Conservation (phyloP, 2,329 filamentous ascomycete species). For the Neoascochyta sp. region DNA sequence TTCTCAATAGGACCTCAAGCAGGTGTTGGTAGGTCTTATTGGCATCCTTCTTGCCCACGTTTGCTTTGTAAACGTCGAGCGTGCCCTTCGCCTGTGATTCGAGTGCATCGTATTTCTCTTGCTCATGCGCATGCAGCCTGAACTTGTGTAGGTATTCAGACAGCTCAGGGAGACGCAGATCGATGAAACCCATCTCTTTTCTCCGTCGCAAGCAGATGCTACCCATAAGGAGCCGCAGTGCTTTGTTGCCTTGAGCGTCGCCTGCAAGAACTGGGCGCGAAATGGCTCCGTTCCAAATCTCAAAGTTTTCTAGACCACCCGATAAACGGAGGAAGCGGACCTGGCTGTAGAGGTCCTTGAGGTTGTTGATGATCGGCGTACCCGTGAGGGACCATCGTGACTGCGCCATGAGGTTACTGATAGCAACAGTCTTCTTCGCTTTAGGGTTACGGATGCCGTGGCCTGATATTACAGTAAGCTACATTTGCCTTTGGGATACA, state of each 20-base stretch:
- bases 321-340: constrained; percentile 72
- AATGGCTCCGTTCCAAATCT: constrained; percentile 70
- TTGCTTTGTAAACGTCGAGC: constrained; percentile 57
- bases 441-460: constrained; percentile 76
- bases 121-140: constrained; percentile 68
- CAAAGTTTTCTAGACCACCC: constrained; percentile 68
- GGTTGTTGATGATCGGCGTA: constrained; percentile 74
- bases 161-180: constrained; percentile 72
- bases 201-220: constrained; percentile 75
- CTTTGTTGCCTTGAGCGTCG: constrained; percentile 55
- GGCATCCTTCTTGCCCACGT: constrained; percentile 42
- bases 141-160: constrained; percentile 75
- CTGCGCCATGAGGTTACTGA: constrained; percentile 61
- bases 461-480: no score
- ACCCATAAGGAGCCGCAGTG: constrained; percentile 75
- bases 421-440: constrained; percentile 68
- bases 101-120: constrained; percentile 72
- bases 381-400: constrained; percentile 65
- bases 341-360: constrained; percentile 77
- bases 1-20: constrained; percentile 74
- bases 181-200: constrained; percentile 86
- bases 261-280: constrained; percentile 63
- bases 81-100: constrained; percentile 68
- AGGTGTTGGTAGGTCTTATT: constrained; percentile 62
- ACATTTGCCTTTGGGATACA: no score